phyloP scores from a whole-genome alignment of 306 rosid genomes.

The Citrullus mucosospermus region DNA sequence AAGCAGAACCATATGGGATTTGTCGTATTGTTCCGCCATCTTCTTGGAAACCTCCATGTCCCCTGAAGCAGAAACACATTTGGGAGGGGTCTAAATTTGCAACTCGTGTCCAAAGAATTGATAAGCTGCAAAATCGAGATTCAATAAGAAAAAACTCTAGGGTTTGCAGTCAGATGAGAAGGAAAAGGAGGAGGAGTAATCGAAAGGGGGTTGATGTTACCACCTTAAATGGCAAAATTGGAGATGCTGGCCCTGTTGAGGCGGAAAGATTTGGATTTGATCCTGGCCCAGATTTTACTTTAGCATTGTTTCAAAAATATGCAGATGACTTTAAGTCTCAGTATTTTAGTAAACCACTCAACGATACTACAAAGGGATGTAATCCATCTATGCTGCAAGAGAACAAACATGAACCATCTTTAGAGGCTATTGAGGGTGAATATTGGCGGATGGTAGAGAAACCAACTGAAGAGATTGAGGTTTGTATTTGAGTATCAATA shows the following conservation, averaged over 20 bases:
- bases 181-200: constrained; percentile 73
- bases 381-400: constrained; percentile 16
- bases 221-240: constrained; percentile 23
- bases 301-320: constrained; percentile 67
- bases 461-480: constrained; percentile 99
- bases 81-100: constrained; percentile 81
- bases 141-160: constrained; percentile 49
- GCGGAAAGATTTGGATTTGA: constrained; percentile 92
- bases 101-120: constrained; percentile 92
- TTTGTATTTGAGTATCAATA: constrained; percentile 12
- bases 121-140: constrained; percentile 86
- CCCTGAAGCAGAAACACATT: constrained; percentile 51
- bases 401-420: constrained; percentile 46
- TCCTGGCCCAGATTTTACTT: constrained; percentile 87
- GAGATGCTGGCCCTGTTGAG: constrained; percentile 40
- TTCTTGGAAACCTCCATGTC: constrained; percentile 95
- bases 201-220: constrained; percentile 58
- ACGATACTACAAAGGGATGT: constrained; percentile 26
- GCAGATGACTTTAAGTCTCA: constrained; percentile 69
- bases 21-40: constrained; percentile 96
- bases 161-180: constrained; percentile 44
- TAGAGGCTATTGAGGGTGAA: constrained; percentile 90
- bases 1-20: constrained; percentile 84
- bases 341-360: constrained; percentile 50
- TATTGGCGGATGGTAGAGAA: constrained; percentile 99